A percentile compares a stretch with the other conserved stretches of the same genome.
Evolutionary conservation across 2,329 filamentous ascomycete genomes (phyloP).

Genomic region (Beauveria caledonica): DNA sequence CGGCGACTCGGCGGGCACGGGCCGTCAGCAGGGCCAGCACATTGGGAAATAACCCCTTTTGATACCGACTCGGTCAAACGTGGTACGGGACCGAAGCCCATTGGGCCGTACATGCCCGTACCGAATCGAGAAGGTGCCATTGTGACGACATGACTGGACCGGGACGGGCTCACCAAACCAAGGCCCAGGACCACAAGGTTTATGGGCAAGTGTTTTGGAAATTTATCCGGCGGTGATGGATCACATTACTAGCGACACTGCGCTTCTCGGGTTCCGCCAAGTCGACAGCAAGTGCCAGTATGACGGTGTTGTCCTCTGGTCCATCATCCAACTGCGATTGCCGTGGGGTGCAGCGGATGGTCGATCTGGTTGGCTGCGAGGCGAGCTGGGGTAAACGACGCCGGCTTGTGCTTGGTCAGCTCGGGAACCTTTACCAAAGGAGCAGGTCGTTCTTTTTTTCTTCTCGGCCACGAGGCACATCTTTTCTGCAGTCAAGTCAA

Average conservation of each 20-base stretch:
- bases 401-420: background rate
- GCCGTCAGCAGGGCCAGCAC: background rate
- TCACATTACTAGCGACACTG: too few species aligned
- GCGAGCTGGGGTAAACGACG: background rate
- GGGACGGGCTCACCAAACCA: background rate
- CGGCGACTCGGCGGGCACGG: background rate
- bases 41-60: background rate
- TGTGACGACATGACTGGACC: slow-evolving; percentile 3
- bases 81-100: slow-evolving; percentile 6
- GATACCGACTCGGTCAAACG: slow-evolving; percentile 11
- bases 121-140: slow-evolving; percentile 8
- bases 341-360: background rate
- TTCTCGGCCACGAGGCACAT: background rate
- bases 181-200: background rate
- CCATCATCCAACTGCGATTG: background rate
- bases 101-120: background rate
- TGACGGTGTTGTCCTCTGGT: background rate
- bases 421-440: background rate
- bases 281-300: background rate
- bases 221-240: too few species aligned
- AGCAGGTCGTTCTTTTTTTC: background rate
- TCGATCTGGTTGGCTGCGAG: background rate
- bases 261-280: background rate
- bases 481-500: background rate
- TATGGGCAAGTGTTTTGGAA: background rate